Conservation (phyloP, 208 protist species). For the Trypanosoma mega region DNA sequence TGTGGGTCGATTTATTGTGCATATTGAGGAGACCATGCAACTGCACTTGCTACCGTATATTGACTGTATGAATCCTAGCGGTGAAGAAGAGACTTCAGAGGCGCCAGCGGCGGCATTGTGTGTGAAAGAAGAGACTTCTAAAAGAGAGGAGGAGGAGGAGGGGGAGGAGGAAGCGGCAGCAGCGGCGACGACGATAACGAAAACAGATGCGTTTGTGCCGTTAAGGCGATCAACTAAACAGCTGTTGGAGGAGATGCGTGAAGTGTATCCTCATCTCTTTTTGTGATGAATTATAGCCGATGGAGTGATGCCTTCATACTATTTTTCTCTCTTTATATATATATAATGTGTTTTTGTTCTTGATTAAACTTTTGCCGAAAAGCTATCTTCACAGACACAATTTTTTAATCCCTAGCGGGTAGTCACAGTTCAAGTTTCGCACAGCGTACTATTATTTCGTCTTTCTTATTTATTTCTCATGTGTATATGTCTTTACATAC, state of each 20-base stretch:
- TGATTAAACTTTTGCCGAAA: too few species aligned
- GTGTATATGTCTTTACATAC: conserved; percentile 3
- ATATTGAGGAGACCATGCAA: conserved; percentile 60
- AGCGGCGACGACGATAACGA: too few species aligned
- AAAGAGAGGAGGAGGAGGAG: too few species aligned
- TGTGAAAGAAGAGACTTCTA: too few species aligned
- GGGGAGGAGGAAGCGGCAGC: neutral
- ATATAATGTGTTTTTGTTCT: too few species aligned
- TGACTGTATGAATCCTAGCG: neutral
- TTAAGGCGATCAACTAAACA: conserved; percentile 7
- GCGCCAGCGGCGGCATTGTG: neutral
- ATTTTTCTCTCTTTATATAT: too few species aligned
- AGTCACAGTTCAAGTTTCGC: too few species aligned
- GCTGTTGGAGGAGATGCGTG: conserved; percentile 15
- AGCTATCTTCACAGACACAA: too few species aligned
- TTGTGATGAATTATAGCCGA: neutral
- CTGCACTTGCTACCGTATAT: conserved; percentile 71
- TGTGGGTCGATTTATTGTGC: conserved; percentile 42
- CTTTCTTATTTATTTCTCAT: conserved; percentile 3
- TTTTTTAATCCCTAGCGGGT: too few species aligned
- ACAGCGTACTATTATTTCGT: too few species aligned
- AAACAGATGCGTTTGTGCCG: too few species aligned
- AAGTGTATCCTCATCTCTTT: conserved; percentile 24
- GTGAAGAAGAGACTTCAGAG: neutral
- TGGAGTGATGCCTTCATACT: too few species aligned